Evolutionary conservation across 176 grass and related monocot species (phyloP).

Genomic region (Tillandsia leiboldiana): DNA sequence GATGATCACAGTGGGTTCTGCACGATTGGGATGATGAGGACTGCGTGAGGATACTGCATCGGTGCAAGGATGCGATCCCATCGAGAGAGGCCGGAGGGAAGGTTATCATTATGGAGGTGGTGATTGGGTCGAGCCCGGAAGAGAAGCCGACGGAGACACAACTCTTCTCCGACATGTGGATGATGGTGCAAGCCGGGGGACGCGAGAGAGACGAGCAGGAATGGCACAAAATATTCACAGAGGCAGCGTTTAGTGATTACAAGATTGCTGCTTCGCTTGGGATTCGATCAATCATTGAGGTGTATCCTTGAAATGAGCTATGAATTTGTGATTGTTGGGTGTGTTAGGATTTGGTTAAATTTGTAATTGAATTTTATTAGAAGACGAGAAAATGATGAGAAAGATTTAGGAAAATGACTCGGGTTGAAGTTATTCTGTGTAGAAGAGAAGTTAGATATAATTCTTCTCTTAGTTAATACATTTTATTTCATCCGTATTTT

Average conservation of each 20-base stretch:
- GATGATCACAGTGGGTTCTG: slow-evolving; percentile 23
- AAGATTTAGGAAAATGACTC: too few relatives aligned
- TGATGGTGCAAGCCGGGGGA: neutral
- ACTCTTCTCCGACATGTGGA: slow-evolving; percentile 13
- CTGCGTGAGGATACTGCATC: slow-evolving; percentile 29
- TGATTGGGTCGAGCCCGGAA: slow-evolving; percentile 6
- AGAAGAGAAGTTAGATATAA: too few relatives aligned
- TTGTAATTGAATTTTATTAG: too few relatives aligned
- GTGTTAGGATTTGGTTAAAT: too few relatives aligned
- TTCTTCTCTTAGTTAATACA: too few relatives aligned
- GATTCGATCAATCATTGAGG: slow-evolving; percentile 24
- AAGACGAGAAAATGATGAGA: too few relatives aligned
- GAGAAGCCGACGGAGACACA: slow-evolving; percentile 10
- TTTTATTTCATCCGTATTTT: too few relatives aligned
- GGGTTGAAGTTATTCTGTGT: too few relatives aligned
- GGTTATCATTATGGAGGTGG: slow-evolving; percentile 30
- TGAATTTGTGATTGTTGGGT: too few relatives aligned
- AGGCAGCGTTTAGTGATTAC: slow-evolving; percentile 20
- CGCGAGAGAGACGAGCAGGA: slow-evolving; percentile 22
- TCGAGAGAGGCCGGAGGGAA: slow-evolving; percentile 26
- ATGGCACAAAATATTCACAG: slow-evolving; percentile 15
- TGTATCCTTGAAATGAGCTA: slow-evolving; percentile 11
- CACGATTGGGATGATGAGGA: slow-evolving; percentile 36
- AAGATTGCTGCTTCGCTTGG: neutral
- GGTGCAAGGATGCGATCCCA: slow-evolving; percentile 39